phyloP scores from a whole-genome alignment of 2,329 filamentous ascomycete genomes.

The Thermomyces lanuginosus region DNA sequence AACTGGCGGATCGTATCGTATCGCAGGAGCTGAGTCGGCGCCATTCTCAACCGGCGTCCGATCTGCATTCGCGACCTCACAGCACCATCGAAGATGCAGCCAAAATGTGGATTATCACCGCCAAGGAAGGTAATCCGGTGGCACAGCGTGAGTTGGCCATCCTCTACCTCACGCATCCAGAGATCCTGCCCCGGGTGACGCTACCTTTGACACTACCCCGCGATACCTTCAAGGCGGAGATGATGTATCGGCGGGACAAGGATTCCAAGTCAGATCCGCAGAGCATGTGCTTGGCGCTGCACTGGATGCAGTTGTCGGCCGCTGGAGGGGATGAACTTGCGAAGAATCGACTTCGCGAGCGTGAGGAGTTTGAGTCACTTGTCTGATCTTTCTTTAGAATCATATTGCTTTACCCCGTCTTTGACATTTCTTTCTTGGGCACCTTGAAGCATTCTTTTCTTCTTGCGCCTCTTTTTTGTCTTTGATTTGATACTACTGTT shows the following conservation, averaged over 20 bases:
- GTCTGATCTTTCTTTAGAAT: conserved; percentile 23
- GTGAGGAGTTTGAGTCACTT: conserved; percentile 45
- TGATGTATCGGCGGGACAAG: conserved; percentile 51
- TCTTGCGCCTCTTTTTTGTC: conserved; percentile 8
- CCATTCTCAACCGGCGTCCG: conserved; percentile 15
- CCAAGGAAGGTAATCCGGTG: conserved; percentile 75
- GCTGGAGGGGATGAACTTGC: conserved; percentile 75
- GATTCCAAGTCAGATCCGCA: conserved; percentile 62
- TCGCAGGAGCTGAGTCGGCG: conserved; percentile 34
- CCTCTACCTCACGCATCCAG: conserved; percentile 82
- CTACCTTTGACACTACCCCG: conserved; percentile 68
- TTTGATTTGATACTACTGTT: conserved; percentile 1
- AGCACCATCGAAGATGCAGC: conserved; percentile 53
- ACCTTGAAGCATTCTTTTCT: conserved; percentile 7
- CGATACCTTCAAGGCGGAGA: conserved; percentile 78
- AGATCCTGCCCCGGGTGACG: conserved; percentile 62
- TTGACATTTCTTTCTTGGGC: conserved; percentile 5
- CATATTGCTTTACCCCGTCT: conserved; percentile 7
- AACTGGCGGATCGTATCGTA: conserved; percentile 53
- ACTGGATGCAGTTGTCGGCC: conserved; percentile 91
- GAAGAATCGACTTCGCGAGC: conserved; percentile 61
- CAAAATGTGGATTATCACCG: conserved; percentile 80
- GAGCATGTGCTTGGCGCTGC: conserved; percentile 83
- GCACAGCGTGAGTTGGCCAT: conserved; percentile 87
- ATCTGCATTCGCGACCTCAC: conserved; percentile 15